These are phyloP conservation scores for Fraxinus platypoda DNA, from an alignment of 305 asterid genomes.

Conservation along the genomic window DNA sequence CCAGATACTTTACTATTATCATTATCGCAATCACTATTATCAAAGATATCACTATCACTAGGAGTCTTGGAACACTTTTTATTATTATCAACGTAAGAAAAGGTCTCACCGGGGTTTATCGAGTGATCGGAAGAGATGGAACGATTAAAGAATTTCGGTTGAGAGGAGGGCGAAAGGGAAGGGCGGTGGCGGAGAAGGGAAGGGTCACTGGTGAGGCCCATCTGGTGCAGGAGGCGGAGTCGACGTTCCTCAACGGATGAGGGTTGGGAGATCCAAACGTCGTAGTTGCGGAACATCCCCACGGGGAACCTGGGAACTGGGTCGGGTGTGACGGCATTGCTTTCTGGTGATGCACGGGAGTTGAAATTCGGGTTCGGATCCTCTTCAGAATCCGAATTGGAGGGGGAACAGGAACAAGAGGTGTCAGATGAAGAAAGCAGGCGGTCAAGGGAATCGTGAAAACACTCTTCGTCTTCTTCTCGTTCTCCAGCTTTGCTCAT, in stretches of 20 bases:
- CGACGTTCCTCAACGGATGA: constrained; percentile 90
- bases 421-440: constrained; percentile 78
- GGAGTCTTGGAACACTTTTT: constrained; percentile 4
- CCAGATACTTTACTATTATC: constrained; percentile 30
- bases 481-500: constrained; percentile 66
- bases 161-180: constrained; percentile 33
- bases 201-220: constrained; percentile 81
- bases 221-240: constrained; percentile 59
- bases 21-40: constrained; percentile 9
- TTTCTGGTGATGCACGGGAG: constrained; percentile 26
- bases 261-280: constrained; percentile 90
- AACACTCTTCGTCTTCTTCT: constrained; percentile 61
- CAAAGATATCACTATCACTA: not conserved
- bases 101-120: constrained; percentile 34
- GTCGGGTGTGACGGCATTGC: constrained; percentile 27
- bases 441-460: constrained; percentile 90
- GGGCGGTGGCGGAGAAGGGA: constrained; percentile 60
- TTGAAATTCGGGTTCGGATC: constrained; percentile 36
- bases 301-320: constrained; percentile 54
- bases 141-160: constrained; percentile 23
- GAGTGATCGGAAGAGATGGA: constrained; percentile 42
- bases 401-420: constrained; percentile 74
- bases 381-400: constrained; percentile 50
- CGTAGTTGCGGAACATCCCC: constrained; percentile 56
- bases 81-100: constrained; percentile 9